These are phyloP conservation scores for Suhomyces guaymorum DNA, from an alignment of 1,139 yeast genomes.

Conservation along the genomic window DNA sequence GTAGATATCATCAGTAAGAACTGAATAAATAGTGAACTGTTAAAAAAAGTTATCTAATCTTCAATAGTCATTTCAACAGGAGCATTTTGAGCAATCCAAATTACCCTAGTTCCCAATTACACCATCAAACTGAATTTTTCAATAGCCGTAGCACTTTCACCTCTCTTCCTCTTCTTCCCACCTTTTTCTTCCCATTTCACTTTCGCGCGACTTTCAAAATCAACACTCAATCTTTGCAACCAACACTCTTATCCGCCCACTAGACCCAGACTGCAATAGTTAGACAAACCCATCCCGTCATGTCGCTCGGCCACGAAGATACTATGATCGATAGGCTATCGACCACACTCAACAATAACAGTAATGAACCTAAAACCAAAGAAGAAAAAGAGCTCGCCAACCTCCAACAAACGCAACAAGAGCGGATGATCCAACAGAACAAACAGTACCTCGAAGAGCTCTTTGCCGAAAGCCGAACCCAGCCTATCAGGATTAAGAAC, in stretches of 20 bases:
- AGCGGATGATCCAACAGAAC: slow-evolving; percentile 41
- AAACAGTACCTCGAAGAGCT: slow-evolving; percentile 41
- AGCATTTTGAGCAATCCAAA: too few species aligned
- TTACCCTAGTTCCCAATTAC: too few species aligned
- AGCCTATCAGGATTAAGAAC: slow-evolving; percentile 46
- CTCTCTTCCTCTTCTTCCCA: too few species aligned
- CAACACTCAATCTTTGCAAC: not conserved
- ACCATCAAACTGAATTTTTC: too few species aligned
- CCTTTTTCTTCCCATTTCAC: slow-evolving; percentile 1
- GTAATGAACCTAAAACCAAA: slow-evolving; percentile 13
- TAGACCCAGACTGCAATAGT: not conserved
- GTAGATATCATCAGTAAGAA: too few species aligned
- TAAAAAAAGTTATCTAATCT: too few species aligned
- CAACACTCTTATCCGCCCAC: not conserved
- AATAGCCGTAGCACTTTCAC: too few species aligned
- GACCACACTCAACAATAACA: slow-evolving; percentile 15
- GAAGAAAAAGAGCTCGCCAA: slow-evolving; percentile 33
- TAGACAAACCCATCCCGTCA: slow-evolving; percentile 8
- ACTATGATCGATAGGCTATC: slow-evolving; percentile 31
- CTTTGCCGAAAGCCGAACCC: slow-evolving; percentile 40
- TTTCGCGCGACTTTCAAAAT: not conserved
- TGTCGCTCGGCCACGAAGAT: slow-evolving; percentile 30
- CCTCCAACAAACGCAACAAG: slow-evolving; percentile 33
- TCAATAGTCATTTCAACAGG: too few species aligned
- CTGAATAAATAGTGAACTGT: too few species aligned